A percentile compares a stretch with the other conserved stretches of the same genome.
These are phyloP conservation scores for Boletus reticuloceps DNA, from an alignment of 768 basidiomycete species.

Conservation along the genomic window DNA sequence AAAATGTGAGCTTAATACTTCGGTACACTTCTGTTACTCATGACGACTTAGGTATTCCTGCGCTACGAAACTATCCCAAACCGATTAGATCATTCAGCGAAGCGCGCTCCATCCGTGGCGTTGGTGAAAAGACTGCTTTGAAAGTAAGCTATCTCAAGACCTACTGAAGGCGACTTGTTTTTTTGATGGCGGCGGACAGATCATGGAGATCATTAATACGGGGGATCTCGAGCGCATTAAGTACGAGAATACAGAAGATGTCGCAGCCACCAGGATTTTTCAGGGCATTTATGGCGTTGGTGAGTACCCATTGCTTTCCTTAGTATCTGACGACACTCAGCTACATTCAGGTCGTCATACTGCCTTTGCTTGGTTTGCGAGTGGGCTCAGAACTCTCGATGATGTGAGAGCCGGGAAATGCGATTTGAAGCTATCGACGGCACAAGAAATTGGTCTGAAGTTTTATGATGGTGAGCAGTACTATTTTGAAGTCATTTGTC, in stretches of 20 bases:
- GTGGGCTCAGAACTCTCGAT: slow-evolving; percentile 74
- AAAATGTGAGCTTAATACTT: slow-evolving; percentile 49
- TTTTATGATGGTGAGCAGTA: slow-evolving; percentile 61
- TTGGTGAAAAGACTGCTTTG: slow-evolving; percentile 72
- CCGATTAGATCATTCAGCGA: slow-evolving; percentile 59
- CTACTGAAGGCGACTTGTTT: neutral
- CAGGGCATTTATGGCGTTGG: slow-evolving; percentile 88
- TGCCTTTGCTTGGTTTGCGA: slow-evolving; percentile 71
- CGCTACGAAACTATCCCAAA: slow-evolving; percentile 51
- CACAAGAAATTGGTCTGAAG: slow-evolving; percentile 64
- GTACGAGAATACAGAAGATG: slow-evolving; percentile 65
- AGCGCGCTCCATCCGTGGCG: slow-evolving; percentile 55
- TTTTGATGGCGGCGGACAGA: slow-evolving; percentile 42
- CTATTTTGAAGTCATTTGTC: neutral
- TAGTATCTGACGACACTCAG: neutral
- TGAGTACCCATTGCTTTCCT: slow-evolving; percentile 30
- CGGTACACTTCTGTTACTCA: slow-evolving; percentile 1
- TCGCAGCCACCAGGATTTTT: slow-evolving; percentile 55
- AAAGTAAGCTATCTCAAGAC: slow-evolving; percentile 48
- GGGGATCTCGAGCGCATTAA: slow-evolving; percentile 67
- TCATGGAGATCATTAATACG: slow-evolving; percentile 77
- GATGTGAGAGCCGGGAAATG: slow-evolving; percentile 62
- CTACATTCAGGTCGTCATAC: slow-evolving; percentile 50
- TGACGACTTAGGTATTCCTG: slow-evolving; percentile 50
- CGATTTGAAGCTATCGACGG: slow-evolving; percentile 56